Evolutionary conservation across 805 yeast species (phyloP).

Genomic region (Tetrapisispora nanseiensis): DNA sequence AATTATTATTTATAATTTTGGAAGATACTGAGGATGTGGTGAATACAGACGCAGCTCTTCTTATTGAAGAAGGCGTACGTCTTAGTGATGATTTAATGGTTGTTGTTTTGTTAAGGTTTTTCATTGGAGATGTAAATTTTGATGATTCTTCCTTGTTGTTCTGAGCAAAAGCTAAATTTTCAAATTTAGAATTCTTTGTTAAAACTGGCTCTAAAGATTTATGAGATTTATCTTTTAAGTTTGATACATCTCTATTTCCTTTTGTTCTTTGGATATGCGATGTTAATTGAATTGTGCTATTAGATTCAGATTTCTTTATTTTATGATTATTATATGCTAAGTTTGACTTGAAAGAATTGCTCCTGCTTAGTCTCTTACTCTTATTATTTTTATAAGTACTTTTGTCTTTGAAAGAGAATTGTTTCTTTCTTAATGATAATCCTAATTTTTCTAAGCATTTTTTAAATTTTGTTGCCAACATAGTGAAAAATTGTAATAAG

Average conservation of each 20-base stretch:
- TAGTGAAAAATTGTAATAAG: conserved; percentile 26
- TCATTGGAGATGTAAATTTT: background rate
- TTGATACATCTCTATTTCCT: conserved; percentile 12
- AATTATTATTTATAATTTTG: background rate
- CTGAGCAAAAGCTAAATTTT: background rate
- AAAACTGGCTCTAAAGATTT: conserved; percentile 15
- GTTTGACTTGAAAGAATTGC: background rate
- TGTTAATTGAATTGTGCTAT: conserved; percentile 13
- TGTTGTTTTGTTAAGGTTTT: background rate
- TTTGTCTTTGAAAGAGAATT: conserved; percentile 10
- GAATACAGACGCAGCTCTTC: conserved; percentile 29
- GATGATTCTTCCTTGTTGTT: background rate
- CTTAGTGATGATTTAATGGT: conserved; percentile 20
- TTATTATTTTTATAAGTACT: background rate
- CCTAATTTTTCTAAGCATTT: conserved; percentile 23
- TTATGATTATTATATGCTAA: background rate
- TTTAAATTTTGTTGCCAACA: conserved; percentile 20
- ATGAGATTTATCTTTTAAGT: conserved; percentile 8
- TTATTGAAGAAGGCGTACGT: conserved; percentile 29
- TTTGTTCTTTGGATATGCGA: conserved; percentile 24
- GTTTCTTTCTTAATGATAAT: conserved; percentile 18
- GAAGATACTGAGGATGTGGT: conserved; percentile 10
- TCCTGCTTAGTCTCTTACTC: background rate
- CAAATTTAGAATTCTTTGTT: conserved; percentile 2
- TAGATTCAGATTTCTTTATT: conserved; percentile 5